These are phyloP conservation scores for Rhynchosporium agropyri DNA, from an alignment of 2,329 filamentous ascomycete genomes.

Conservation along the genomic window DNA sequence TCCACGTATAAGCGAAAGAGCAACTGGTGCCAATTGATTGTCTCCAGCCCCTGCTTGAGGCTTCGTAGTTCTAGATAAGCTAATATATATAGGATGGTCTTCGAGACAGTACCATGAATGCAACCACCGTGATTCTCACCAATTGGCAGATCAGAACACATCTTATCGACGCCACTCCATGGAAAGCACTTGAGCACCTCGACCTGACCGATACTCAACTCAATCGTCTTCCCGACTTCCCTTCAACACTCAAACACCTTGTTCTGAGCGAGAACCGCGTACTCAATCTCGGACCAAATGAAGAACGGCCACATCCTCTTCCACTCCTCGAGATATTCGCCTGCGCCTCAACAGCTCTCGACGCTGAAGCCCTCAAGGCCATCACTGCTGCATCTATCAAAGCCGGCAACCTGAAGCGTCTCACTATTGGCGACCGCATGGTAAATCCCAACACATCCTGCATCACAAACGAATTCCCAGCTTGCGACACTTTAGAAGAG, in stretches of 20 bases:
- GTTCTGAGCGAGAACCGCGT: constrained; percentile 29
- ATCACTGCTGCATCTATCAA: constrained; percentile 31
- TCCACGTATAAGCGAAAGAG: not conserved
- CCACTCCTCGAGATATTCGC: constrained; percentile 38
- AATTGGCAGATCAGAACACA: constrained; percentile 24
- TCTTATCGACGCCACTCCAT: constrained; percentile 24
- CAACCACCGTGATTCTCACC: constrained; percentile 27
- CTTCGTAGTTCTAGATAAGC: not conserved
- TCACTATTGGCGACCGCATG: constrained; percentile 33
- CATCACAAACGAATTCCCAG: constrained; percentile 31
- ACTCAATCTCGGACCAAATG: constrained; percentile 18
- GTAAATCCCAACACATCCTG: not conserved
- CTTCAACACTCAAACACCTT: constrained; percentile 37
- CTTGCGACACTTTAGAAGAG: constrained; percentile 33
- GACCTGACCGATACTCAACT: constrained; percentile 32
- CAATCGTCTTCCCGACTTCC: constrained; percentile 31
- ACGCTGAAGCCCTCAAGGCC: constrained; percentile 19
- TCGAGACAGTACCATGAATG: constrained; percentile 30
- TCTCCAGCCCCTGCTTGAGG: not conserved
- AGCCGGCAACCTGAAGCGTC: constrained; percentile 32
- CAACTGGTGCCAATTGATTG: not conserved
- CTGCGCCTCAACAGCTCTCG: constrained; percentile 30
- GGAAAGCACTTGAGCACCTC: constrained; percentile 33
- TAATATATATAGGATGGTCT: constrained; percentile 30
- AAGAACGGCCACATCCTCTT: constrained; percentile 19